Evolutionary conservation across 345 rosid species (phyloP).

Genomic region (Sonneratia caseolaris): DNA sequence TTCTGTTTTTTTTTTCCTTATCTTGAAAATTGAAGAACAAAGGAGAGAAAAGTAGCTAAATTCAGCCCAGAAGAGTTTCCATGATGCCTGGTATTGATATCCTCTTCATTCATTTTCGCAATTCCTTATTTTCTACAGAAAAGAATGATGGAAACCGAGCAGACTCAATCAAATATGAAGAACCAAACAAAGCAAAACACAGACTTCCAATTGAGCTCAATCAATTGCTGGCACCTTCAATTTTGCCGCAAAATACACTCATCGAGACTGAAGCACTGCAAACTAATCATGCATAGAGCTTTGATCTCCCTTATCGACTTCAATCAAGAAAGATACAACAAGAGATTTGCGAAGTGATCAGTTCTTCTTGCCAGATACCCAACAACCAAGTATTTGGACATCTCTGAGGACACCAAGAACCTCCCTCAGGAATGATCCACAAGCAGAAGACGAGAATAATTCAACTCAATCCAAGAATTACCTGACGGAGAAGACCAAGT

Average conservation of each 20-base stretch:
- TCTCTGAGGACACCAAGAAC: background rate
- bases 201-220: too few species aligned
- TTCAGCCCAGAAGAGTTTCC: background rate
- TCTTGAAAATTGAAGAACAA: background rate
- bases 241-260: background rate
- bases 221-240: too few species aligned
- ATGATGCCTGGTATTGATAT: background rate
- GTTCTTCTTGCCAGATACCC: background rate
- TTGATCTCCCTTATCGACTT: background rate
- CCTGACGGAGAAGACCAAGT: conserved; percentile 21
- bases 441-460: background rate
- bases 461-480: background rate
- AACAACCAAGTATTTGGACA: background rate
- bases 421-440: background rate
- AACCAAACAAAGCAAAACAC: too few species aligned
- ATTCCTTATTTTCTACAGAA: too few species aligned
- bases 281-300: background rate
- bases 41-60: background rate
- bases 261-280: background rate
- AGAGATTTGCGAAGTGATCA: background rate
- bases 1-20: background rate
- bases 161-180: too few species aligned
- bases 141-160: too few species aligned
- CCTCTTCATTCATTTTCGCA: too few species aligned
- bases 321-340: background rate